Evolutionary conservation across 106 monocot species (phyloP).

Genomic region (Vanilla planifolia): DNA sequence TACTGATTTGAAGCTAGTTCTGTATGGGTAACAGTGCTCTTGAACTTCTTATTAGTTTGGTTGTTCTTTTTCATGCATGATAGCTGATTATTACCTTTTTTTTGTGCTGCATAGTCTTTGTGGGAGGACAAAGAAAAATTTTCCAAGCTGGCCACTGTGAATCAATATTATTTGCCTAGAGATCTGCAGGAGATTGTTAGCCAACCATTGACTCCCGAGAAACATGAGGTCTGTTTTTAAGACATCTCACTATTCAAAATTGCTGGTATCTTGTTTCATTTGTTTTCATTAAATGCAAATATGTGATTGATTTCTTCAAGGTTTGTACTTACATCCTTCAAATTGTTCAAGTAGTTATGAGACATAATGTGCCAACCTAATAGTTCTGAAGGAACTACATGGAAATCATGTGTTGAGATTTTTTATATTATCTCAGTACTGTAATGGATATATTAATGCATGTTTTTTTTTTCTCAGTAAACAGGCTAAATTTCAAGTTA

Average conservation of each 20-base stretch:
- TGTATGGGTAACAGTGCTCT: no score
- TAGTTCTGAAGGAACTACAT: not conserved
- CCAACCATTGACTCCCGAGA: slow-evolving; percentile 31
- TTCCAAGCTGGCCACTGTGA: slow-evolving; percentile 42
- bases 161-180: slow-evolving; percentile 36
- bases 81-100: not conserved
- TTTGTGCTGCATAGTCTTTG: slow-evolving; percentile 29
- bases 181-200: slow-evolving; percentile 34
- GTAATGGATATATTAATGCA: no score
- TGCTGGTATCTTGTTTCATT: not conserved
- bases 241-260: not conserved
- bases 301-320: not conserved
- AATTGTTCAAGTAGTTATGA: not conserved
- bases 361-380: not conserved
- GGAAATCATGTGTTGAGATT: no score
- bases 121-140: slow-evolving; percentile 50
- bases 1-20: not conserved
- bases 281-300: not conserved
- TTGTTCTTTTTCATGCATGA: not conserved
- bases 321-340: not conserved
- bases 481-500: no score
- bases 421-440: no score
- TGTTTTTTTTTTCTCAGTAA: no score
- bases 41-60: not conserved
- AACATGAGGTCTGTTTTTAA: slow-evolving; percentile 42